Conservation (phyloP, 2,329 filamentous ascomycete genomes). For the Trichophyton schoenleinii region DNA sequence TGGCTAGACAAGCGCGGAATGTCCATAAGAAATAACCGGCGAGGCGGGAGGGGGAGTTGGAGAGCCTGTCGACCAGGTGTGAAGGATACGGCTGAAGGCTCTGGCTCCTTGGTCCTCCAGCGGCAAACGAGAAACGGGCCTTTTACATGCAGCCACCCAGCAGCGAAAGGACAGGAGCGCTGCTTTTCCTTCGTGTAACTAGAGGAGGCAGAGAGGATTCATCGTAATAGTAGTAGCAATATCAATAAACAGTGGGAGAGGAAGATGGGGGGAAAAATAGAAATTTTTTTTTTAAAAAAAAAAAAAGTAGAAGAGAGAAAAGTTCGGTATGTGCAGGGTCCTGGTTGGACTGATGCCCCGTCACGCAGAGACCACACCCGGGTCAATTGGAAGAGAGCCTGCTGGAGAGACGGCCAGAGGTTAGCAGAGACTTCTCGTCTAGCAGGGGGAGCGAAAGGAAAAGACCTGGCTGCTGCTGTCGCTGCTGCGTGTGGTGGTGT, state of each 20-base stretch:
- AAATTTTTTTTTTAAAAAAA: background rate
- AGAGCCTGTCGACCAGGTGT: constrained; percentile 1
- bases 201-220: background rate
- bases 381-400: background rate
- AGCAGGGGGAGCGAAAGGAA: background rate
- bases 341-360: background rate
- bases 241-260: background rate
- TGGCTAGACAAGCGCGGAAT: constrained; percentile 21
- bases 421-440: background rate
- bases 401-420: background rate
- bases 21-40: constrained; percentile 23
- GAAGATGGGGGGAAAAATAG: background rate
- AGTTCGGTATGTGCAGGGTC: background rate
- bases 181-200: constrained; percentile 2
- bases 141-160: background rate
- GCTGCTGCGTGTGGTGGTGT: background rate
- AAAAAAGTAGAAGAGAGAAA: background rate
- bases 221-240: background rate
- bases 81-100: background rate
- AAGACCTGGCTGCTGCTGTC: background rate
- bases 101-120: background rate
- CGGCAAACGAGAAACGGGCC: background rate
- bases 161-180: background rate
- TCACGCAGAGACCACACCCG: background rate
- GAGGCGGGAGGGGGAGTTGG: background rate